A percentile compares a stretch with the other conserved stretches of the same genome.
phyloP scores from a whole-genome alignment of 2,329 filamentous ascomycete genomes.

The Pseudogymnoascus sp. region DNA sequence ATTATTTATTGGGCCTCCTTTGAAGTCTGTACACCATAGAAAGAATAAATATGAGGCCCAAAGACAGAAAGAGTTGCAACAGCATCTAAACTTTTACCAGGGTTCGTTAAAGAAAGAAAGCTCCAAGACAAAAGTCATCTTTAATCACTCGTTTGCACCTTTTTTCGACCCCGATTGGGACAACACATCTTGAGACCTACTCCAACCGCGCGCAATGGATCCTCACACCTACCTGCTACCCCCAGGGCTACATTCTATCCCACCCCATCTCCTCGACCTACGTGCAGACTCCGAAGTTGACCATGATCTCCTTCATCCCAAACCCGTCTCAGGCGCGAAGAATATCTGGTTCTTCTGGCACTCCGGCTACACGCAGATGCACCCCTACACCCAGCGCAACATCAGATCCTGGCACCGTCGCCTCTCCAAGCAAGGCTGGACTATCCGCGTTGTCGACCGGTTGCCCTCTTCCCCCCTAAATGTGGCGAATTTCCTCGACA shows the following conservation, averaged over 20 bases:
- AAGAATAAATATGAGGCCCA: background rate
- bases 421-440: conserved; percentile 45
- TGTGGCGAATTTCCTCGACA: conserved; percentile 42
- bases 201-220: conserved; percentile 18
- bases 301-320: conserved; percentile 33
- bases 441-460: conserved; percentile 43
- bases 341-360: conserved; percentile 56
- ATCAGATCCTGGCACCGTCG: conserved; percentile 47
- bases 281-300: conserved; percentile 41
- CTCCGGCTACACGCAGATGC: conserved; percentile 40
- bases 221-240: conserved; percentile 30
- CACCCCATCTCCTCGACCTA: conserved; percentile 35
- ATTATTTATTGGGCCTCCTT: background rate
- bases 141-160: background rate
- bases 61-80: background rate
- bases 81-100: background rate
- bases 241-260: conserved; percentile 35
- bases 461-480: conserved; percentile 38
- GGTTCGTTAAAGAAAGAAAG: background rate
- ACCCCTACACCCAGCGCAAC: conserved; percentile 45
- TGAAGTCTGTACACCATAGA: background rate
- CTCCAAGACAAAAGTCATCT: background rate
- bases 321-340: conserved; percentile 37
- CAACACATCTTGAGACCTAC: conserved; percentile 5
- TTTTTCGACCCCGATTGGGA: background rate